Conservation (phyloP, 2,329 filamentous ascomycete genomes). For the Aspergillus flavus region DNA sequence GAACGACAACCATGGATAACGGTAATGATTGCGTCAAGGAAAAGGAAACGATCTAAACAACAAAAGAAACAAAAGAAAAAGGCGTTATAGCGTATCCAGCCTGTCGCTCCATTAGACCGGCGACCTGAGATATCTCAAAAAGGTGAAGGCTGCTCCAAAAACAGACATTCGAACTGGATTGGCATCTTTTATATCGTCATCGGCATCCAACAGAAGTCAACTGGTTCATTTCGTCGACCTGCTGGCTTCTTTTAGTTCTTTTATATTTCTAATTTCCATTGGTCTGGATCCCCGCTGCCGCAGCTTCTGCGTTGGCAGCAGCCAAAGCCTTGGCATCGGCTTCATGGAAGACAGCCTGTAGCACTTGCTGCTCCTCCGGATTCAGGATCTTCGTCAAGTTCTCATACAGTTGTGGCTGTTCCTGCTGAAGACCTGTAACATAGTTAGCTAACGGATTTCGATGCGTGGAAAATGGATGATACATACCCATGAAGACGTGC, state of each 20-base stretch:
- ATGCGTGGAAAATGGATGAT: slow-evolving; percentile 25
- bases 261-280: slow-evolving; percentile 34
- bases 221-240: slow-evolving; percentile 22
- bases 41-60: slow-evolving; percentile 15
- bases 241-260: slow-evolving; percentile 19
- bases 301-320: slow-evolving; percentile 41
- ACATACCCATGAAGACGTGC: slow-evolving; percentile 77
- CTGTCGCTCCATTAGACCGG: slow-evolving; percentile 13
- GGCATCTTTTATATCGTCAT: slow-evolving; percentile 22
- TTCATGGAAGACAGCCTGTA: slow-evolving; percentile 76
- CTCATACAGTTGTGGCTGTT: slow-evolving; percentile 86
- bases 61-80: slow-evolving; percentile 24
- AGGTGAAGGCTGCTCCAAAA: slow-evolving; percentile 10
- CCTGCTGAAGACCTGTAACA: slow-evolving; percentile 75
- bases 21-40: slow-evolving; percentile 7
- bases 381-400: slow-evolving; percentile 77
- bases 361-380: slow-evolving; percentile 76
- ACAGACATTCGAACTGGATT: slow-evolving; percentile 20
- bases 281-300: slow-evolving; percentile 36
- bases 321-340: slow-evolving; percentile 60
- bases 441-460: slow-evolving; percentile 31
- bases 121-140: slow-evolving; percentile 4
- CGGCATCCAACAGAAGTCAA: slow-evolving; percentile 16
- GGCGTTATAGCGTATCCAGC: slow-evolving; percentile 31
- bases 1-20: slow-evolving; percentile 4